A percentile compares a stretch with the other conserved stretches of the same genome.
phyloP scores from a whole-genome alignment of 2,329 filamentous ascomycete species.

The Trichoderma pleuroti region DNA sequence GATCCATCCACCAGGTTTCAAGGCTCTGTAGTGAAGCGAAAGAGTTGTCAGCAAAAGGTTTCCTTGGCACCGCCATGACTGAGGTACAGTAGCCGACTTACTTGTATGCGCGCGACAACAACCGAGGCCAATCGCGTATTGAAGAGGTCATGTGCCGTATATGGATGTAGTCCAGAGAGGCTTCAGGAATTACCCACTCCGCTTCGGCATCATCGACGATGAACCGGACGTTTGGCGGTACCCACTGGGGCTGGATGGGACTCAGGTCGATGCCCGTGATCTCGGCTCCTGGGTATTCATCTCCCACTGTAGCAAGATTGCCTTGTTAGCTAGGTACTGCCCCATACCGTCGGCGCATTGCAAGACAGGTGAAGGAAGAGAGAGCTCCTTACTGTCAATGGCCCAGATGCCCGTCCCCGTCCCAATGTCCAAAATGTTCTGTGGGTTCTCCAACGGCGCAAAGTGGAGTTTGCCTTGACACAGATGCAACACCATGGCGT shows the following conservation, averaged over 20 bases:
- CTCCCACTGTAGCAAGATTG: conserved; percentile 29
- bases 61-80: rapidly evolving
- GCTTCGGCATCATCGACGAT: conserved; percentile 36
- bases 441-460: conserved; percentile 38
- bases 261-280: conserved; percentile 40
- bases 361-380: background rate
- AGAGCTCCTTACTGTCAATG: conserved; percentile 35
- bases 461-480: conserved; percentile 39
- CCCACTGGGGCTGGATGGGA: conserved; percentile 35
- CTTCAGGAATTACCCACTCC: conserved; percentile 42
- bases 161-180: conserved; percentile 34
- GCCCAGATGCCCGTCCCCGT: conserved; percentile 40
- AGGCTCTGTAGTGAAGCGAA: conserved; percentile 13
- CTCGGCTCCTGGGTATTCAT: conserved; percentile 37
- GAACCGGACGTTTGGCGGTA: conserved; percentile 37
- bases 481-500: conserved; percentile 37
- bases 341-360: background rate
- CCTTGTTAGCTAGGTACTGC: background rate
- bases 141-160: conserved; percentile 30
- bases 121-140: conserved; percentile 30
- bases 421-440: conserved; percentile 43
- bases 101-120: conserved; percentile 7
- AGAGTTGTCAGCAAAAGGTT: background rate
- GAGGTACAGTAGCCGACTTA: background rate
- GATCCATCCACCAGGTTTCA: conserved; percentile 46